These are phyloP conservation scores for Beauveria varroae DNA, from an alignment of 2,329 filamentous ascomycete species.

Conservation along the genomic window DNA sequence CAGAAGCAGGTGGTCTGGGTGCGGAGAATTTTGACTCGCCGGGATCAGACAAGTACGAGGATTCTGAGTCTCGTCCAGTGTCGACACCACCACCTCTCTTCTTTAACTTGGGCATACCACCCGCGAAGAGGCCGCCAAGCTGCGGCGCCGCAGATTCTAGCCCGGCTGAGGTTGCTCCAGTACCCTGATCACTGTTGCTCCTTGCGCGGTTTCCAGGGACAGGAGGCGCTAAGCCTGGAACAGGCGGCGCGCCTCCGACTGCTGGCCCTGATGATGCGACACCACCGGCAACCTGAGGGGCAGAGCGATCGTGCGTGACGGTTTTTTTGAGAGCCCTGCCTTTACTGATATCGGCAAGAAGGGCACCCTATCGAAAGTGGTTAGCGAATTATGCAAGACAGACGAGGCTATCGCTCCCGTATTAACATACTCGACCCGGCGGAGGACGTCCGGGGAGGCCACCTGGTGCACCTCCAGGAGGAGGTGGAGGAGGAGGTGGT, in stretches of 20 bases:
- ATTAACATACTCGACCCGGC: constrained; percentile 52
- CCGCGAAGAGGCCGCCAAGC: constrained; percentile 79
- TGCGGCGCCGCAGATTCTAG: constrained; percentile 60
- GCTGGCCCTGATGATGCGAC: constrained; percentile 44
- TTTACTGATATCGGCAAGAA: constrained; percentile 82
- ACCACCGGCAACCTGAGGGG: constrained; percentile 50
- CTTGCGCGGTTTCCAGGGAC: constrained; percentile 63
- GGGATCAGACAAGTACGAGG: constrained; percentile 76
- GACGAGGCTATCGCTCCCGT: neutral
- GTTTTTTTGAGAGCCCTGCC: constrained; percentile 75
- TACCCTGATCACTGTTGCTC: constrained; percentile 73
- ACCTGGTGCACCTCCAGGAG: constrained; percentile 34
- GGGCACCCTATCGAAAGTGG: constrained; percentile 56
- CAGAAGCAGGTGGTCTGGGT: constrained; percentile 43
- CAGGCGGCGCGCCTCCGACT: constrained; percentile 69
- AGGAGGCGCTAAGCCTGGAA: constrained; percentile 71
- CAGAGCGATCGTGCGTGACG: constrained; percentile 87
- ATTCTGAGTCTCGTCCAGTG: constrained; percentile 51
- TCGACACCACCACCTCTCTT: constrained; percentile 76
- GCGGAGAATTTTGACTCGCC: constrained; percentile 31
- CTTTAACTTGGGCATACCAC: constrained; percentile 90
- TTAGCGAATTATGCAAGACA: neutral
- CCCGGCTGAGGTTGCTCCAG: constrained; percentile 32
- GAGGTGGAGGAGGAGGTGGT: constrained; percentile 59
- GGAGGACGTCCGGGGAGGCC: constrained; percentile 51